Conservation (phyloP, 495 filamentous ascomycete species). For the Neurospora pannonica region DNA sequence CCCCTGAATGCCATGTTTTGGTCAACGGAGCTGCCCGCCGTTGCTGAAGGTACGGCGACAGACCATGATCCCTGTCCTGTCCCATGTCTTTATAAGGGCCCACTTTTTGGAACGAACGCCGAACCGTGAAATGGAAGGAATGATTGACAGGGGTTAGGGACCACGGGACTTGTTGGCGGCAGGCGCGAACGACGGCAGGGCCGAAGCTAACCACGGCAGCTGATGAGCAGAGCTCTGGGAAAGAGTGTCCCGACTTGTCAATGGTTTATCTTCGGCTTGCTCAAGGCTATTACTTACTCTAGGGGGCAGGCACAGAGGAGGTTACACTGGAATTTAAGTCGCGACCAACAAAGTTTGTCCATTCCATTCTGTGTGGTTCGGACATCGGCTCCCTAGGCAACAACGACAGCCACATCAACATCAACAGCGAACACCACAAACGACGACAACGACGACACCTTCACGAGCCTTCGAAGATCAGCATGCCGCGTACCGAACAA, state of each 20-base stretch:
- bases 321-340: not conserved
- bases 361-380: not conserved
- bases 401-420: not conserved
- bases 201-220: not conserved
- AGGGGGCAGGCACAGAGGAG: not conserved
- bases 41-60: not conserved
- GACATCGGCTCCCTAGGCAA: not conserved
- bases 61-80: not conserved
- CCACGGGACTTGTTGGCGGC: not conserved
- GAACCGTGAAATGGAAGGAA: not conserved
- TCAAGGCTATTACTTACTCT: not conserved
- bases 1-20: not conserved
- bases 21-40: not conserved
- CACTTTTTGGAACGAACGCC: not conserved
- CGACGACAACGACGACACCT: not conserved
- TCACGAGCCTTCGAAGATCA: not conserved
- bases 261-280: not conserved
- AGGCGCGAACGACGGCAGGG: not conserved
- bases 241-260: not conserved
- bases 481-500: not conserved
- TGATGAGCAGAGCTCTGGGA: not conserved
- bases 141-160: not conserved
- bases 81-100: not conserved
- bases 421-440: not conserved
- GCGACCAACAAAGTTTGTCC: not conserved